These are phyloP conservation scores for Styphnolobium japonicum DNA, from an alignment of 306 rosid species.

Conservation along the genomic window DNA sequence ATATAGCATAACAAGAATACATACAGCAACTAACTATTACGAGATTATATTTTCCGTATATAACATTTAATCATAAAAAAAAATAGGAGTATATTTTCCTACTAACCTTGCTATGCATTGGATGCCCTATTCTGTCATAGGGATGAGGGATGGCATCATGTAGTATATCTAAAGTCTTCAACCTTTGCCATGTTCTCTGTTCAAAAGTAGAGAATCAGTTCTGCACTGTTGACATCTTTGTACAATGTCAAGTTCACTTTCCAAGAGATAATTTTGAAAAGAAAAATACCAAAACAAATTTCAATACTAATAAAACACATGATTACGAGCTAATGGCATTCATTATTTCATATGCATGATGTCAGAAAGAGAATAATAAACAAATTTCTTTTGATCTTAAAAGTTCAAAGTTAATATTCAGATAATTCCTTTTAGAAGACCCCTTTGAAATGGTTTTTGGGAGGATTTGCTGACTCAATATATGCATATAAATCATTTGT, in stretches of 20 bases:
- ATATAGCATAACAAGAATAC: not conserved
- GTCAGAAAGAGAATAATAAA: not conserved
- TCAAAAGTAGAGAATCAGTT: slow-evolving; percentile 27
- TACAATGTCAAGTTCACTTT: slow-evolving; percentile 1
- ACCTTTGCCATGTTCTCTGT: slow-evolving; percentile 78
- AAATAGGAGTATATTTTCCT: not conserved
- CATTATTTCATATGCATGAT: not conserved
- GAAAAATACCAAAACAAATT: not conserved
- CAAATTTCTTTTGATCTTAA: not conserved
- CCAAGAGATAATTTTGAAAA: not conserved
- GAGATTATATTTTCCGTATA: not conserved
- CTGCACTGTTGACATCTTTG: not conserved
- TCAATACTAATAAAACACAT: not conserved
- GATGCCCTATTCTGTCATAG: slow-evolving; percentile 63
- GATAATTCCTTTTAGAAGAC: not conserved
- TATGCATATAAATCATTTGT: not conserved
- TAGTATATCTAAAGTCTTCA: slow-evolving; percentile 61
- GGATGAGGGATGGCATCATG: slow-evolving; percentile 74
- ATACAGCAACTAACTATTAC: not conserved
- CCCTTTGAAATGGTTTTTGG: not conserved
- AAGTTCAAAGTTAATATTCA: not conserved
- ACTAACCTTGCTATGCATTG: slow-evolving; percentile 83
- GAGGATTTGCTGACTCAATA: not conserved
- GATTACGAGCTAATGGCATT: not conserved
- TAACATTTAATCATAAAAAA: not conserved